Base-by-base conservation (phyloP, 1,139 yeast genomes). In the Candida dubliniensis region DNA sequence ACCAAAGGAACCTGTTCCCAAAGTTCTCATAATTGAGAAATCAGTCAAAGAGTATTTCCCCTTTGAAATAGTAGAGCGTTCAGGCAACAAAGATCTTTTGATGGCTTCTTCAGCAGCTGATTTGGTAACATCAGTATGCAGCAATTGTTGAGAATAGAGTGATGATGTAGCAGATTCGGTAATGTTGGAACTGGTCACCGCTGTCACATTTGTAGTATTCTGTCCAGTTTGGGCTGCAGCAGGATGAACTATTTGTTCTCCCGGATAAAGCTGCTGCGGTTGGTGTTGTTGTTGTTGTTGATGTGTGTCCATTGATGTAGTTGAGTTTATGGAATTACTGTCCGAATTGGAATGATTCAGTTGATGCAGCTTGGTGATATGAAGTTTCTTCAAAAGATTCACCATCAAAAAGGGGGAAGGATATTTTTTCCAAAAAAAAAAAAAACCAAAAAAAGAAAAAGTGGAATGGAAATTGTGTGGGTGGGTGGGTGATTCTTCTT, bases 1-100 rank as follows among this genome's bases (percentile, higher is more conserved):
- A n/a, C 84, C 84, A 59, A 79, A 79, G 2, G 82, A 77, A 1
- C 84, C 84, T 0, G 84, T 79, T 2, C 84, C 84, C 44, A 79
- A 64, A 6, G 84, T 79, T 47, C 83, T 65, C 64, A 79, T 65
- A 38, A 78, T 68, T 43, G 71, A 75, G 53, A 79, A 79, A 55
- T 79, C 84, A 31, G 67, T 64, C 31, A 79, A 58, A 4, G 80
- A 69, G 55, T 79, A 79, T 55, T 78, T 79, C n/a, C 84, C 84
- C 50, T 77, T 78, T 35, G 82, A 64, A 29, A 62, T 61, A n/a
- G 71, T 59, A 1, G 70, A 64, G 15, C 69, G 55, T 51, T 65
- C 57, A 6, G 70, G 71, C 40, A 66, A 60, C 42, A 66, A 54
- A 0, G 69, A 64, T 41, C 63, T 51, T 47, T 59, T 59, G 38